phyloP scores from a whole-genome alignment of 202 grass and related monocot species.

The Dendrocalamus latiflorus region DNA sequence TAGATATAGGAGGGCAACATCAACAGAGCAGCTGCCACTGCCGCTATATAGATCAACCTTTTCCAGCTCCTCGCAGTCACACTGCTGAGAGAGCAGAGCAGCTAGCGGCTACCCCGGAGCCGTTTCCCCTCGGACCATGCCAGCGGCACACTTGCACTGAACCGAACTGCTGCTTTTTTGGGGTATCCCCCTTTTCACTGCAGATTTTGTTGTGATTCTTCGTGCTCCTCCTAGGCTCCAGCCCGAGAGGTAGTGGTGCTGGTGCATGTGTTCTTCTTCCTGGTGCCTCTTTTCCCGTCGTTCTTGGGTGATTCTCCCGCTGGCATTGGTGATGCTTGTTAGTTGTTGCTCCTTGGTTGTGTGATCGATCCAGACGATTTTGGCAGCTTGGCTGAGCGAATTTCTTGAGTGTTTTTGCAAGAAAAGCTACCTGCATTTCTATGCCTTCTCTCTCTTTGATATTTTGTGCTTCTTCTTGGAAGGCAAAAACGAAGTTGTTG shows the following conservation, averaged over 20 bases:
- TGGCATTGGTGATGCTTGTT: not conserved
- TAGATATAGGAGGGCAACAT: too few relatives aligned
- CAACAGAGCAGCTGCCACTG: not conserved
- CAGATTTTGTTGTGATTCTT: not conserved
- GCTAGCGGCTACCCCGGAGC: not conserved
- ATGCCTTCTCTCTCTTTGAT: not conserved
- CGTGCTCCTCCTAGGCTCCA: not conserved
- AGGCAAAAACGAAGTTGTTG: not conserved
- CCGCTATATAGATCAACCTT: slow-evolving; percentile 11
- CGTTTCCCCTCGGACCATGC: not conserved
- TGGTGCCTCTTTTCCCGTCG: not conserved
- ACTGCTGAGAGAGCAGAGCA: not conserved
- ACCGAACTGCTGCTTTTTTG: not conserved
- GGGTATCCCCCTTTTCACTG: not conserved
- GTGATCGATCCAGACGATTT: not conserved
- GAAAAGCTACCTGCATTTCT: not conserved
- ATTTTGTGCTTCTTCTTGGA: not conserved
- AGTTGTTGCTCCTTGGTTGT: not conserved
- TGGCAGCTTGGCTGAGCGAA: not conserved
- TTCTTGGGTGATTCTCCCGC: not conserved
- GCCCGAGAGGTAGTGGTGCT: not conserved
- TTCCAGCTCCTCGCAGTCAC: not conserved
- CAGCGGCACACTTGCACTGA: not conserved
- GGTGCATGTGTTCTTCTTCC: not conserved
- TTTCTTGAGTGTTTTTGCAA: not conserved